Percentiles rank a stretch among this genome's conserved stretches.
Evolutionary conservation across 805 yeast species (phyloP).

Genomic region (Metschnikowia koreensis): DNA sequence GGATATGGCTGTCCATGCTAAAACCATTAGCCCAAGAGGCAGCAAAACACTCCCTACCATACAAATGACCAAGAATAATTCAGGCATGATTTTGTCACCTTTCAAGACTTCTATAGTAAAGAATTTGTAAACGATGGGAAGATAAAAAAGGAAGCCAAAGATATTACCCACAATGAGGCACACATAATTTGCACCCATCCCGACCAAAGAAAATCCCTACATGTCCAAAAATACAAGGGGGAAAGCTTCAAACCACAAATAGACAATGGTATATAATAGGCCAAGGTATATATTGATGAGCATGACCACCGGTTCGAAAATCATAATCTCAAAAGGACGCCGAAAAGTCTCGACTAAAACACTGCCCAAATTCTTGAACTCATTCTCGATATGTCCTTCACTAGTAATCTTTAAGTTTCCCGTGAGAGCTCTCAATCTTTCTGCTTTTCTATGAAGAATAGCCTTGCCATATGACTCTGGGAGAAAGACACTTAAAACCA

Average conservation of each 20-base stretch:
- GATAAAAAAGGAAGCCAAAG: constrained; percentile 7
- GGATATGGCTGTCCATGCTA: constrained; percentile 14
- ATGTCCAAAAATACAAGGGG: constrained; percentile 14
- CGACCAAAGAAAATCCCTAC: constrained; percentile 11
- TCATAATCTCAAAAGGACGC: constrained; percentile 13
- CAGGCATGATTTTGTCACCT: constrained; percentile 9
- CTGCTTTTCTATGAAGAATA: constrained; percentile 14
- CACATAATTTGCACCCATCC: constrained; percentile 12
- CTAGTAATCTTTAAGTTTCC: constrained; percentile 15
- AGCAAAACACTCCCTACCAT: constrained; percentile 11
- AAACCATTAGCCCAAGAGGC: constrained; percentile 14
- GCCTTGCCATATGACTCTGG: constrained; percentile 18
- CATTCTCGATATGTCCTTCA: constrained; percentile 14
- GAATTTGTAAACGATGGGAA: constrained; percentile 6
- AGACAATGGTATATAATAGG: constrained; percentile 12
- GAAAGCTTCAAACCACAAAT: constrained; percentile 18
- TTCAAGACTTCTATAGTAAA: constrained; percentile 6
- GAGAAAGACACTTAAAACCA: constrained; percentile 10
- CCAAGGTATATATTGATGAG: constrained; percentile 15
- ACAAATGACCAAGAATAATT: constrained; percentile 10
- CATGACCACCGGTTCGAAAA: constrained; percentile 14
- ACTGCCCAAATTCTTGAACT: background rate
- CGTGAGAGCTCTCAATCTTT: constrained; percentile 13
- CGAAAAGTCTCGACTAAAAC: constrained; percentile 12
- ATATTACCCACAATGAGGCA: constrained; percentile 9